Evolutionary conservation across 768 basidiomycete species (phyloP).

Genomic region (Psilocybe cyanescens): DNA sequence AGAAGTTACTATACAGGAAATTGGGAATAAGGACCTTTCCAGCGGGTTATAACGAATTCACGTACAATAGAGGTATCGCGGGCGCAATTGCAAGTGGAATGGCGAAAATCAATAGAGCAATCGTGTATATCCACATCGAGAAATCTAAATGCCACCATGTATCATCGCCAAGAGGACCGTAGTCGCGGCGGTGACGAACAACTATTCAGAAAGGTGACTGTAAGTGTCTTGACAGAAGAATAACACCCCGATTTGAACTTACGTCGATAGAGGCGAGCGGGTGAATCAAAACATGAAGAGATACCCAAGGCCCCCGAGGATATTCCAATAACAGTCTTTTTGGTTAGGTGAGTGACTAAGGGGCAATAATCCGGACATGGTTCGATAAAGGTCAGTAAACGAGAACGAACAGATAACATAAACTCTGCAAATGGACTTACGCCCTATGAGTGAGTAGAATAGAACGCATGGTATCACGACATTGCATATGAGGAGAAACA

Average conservation of each 20-base stretch:
- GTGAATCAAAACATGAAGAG: conserved; percentile 35
- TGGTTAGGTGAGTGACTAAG: conserved; percentile 26
- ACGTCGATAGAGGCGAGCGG: conserved; percentile 32
- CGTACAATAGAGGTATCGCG: conserved; percentile 27
- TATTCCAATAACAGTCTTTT: conserved; percentile 30
- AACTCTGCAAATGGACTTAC: conserved; percentile 16
- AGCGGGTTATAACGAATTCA: not conserved
- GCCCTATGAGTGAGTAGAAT: conserved; percentile 29
- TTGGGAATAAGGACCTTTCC: not conserved
- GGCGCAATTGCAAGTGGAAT: conserved; percentile 33
- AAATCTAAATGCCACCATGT: conserved; percentile 36
- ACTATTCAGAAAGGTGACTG: conserved; percentile 17
- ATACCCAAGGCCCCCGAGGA: conserved; percentile 32
- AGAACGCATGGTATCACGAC: conserved; percentile 30
- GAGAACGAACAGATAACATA: not conserved
- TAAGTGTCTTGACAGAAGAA: not conserved
- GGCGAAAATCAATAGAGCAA: conserved; percentile 31
- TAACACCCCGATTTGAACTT: conserved; percentile 1
- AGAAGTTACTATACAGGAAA: conserved; percentile 27
- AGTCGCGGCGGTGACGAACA: conserved; percentile 21
- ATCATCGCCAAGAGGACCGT: conserved; percentile 31
- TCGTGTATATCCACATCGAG: conserved; percentile 35
- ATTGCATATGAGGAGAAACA: conserved; percentile 32
- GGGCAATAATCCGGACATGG: not conserved
- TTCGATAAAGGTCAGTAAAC: not conserved